phyloP scores from a whole-genome alignment of 1,139 yeast species.

The Williopsis jadinii region DNA sequence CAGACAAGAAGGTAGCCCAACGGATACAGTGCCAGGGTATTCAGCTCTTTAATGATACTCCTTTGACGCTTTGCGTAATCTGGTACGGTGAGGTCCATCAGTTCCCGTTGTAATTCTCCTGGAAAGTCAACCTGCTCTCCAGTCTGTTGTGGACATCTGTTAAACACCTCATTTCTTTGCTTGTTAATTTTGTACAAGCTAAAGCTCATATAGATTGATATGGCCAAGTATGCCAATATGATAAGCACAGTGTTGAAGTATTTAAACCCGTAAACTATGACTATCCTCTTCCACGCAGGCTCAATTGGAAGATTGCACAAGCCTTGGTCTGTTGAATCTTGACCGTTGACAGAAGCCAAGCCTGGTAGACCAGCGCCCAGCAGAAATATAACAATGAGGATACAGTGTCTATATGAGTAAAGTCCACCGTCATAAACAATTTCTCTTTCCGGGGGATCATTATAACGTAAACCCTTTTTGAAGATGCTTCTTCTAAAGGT shows the following conservation, averaged over 20 bases:
- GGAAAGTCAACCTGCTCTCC: background rate
- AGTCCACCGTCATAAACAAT: conserved; percentile 19
- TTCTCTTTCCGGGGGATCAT: conserved; percentile 3
- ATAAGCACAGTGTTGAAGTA: conserved; percentile 14
- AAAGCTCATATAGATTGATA: conserved; percentile 12
- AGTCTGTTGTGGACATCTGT: background rate
- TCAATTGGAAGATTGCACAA: conserved; percentile 12
- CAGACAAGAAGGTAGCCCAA: conserved; percentile 17
- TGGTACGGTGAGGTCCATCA: conserved; percentile 10
- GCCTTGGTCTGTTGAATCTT: conserved; percentile 9
- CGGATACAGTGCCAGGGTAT: conserved; percentile 17
- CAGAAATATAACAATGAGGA: background rate
- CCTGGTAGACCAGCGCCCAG: conserved; percentile 6
- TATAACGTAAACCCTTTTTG: background rate
- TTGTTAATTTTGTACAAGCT: conserved; percentile 7
- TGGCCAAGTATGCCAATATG: conserved; percentile 11
- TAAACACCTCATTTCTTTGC: conserved; percentile 3
- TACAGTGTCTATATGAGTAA: conserved; percentile 7
- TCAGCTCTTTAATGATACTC: conserved; percentile 13
- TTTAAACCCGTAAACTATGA: conserved; percentile 14
- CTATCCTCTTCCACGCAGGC: conserved; percentile 18
- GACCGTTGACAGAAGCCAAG: conserved; percentile 10
- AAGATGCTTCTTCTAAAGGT: background rate
- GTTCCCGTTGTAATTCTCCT: conserved; percentile 12
- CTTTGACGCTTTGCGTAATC: conserved; percentile 5